Conservation (phyloP, 1,139 yeast species). For the Lodderomyces margitis region DNA sequence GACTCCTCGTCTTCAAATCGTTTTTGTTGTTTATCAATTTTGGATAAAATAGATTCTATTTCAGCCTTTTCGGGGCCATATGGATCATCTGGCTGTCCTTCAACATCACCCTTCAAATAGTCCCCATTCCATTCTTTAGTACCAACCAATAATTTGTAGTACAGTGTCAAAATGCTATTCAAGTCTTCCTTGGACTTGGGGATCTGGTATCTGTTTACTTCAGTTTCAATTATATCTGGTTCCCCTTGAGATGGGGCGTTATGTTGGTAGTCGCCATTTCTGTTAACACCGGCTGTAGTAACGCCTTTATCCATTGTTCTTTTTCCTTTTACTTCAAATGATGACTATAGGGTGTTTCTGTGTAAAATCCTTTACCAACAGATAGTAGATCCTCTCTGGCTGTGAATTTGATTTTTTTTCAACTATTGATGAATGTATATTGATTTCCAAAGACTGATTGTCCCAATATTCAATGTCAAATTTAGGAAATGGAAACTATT, state of each 20-base stretch:
- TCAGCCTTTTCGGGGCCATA: slow-evolving; percentile 22
- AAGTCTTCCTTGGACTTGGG: slow-evolving; percentile 35
- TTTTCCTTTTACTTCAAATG: no score
- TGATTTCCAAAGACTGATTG: no score
- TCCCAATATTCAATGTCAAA: neutral
- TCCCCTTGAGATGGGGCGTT: neutral
- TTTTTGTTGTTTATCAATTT: slow-evolving; percentile 31
- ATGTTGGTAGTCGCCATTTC: slow-evolving; percentile 7
- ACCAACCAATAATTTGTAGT: slow-evolving; percentile 21
- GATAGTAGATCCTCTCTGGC: no score
- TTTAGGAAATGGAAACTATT: neutral
- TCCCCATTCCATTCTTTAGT: slow-evolving; percentile 14
- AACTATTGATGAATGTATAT: neutral
- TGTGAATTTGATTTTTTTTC: slow-evolving; percentile 3
- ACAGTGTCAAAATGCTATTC: slow-evolving; percentile 29
- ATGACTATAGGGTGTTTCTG: no score
- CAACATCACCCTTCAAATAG: slow-evolving; percentile 14
- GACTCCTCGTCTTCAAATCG: slow-evolving; percentile 24
- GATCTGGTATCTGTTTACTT: slow-evolving; percentile 10
- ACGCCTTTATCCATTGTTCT: slow-evolving; percentile 17
- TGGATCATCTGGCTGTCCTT: slow-evolving; percentile 19
- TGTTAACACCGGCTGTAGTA: slow-evolving; percentile 8
- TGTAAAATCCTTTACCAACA: no score
- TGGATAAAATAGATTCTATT: slow-evolving; percentile 33
- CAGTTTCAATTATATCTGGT: neutral